Conservation (phyloP, 768 basidiomycete genomes). For the Termitomyces heimii region DNA sequence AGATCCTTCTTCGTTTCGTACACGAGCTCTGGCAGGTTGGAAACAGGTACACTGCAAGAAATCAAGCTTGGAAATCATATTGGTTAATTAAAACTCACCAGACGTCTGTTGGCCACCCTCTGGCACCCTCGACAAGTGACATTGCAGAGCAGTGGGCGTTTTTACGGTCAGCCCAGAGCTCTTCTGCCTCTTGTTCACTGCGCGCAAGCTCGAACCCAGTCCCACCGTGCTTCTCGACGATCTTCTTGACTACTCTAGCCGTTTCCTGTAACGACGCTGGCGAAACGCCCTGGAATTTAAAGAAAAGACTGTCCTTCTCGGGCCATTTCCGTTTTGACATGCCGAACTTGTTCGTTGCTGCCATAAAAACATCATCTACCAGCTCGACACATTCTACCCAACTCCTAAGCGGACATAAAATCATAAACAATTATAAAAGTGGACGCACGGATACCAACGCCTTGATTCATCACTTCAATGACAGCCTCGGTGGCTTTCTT, state of each 20-base stretch:
- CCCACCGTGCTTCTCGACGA: slow-evolving; percentile 63
- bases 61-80: not conserved
- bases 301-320: slow-evolving; percentile 68
- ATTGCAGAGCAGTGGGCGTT: slow-evolving; percentile 54
- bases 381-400: slow-evolving; percentile 76
- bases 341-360: slow-evolving; percentile 51
- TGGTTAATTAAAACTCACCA: slow-evolving; percentile 36
- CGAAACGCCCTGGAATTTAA: slow-evolving; percentile 80
- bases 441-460: slow-evolving; percentile 69
- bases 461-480: slow-evolving; percentile 62
- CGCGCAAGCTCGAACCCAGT: slow-evolving; percentile 62
- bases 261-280: slow-evolving; percentile 54
- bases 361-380: slow-evolving; percentile 67
- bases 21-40: slow-evolving; percentile 57
- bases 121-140: slow-evolving; percentile 49
- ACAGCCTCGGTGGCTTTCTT: slow-evolving; percentile 70
- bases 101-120: slow-evolving; percentile 71
- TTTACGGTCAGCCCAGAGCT: slow-evolving; percentile 73
- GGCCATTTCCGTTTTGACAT: slow-evolving; percentile 51
- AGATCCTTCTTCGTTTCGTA: slow-evolving; percentile 72
- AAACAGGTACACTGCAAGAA: slow-evolving; percentile 48
- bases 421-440: slow-evolving; percentile 20
- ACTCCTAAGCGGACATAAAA: not conserved
- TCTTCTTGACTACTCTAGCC: slow-evolving; percentile 47
- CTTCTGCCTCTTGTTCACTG: slow-evolving; percentile 56